phyloP scores from a whole-genome alignment of 257 asterid species.

The Nicotiana knightiana region DNA sequence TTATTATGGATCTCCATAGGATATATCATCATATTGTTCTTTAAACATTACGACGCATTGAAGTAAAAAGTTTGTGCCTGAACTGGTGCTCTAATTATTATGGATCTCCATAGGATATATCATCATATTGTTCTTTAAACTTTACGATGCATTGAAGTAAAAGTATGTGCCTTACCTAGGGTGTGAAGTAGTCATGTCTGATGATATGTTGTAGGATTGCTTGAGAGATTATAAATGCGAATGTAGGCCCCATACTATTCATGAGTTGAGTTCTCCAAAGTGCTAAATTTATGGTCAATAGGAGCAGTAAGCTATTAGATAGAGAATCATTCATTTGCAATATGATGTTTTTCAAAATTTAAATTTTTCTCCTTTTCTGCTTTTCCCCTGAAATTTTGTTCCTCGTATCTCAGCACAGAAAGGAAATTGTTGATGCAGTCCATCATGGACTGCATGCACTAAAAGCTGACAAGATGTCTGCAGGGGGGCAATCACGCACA shows the following conservation, averaged over 20 bases:
- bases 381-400: neutral
- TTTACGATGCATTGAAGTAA: neutral
- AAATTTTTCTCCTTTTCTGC: neutral
- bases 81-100: neutral
- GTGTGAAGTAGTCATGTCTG: neutral
- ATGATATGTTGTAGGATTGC: neutral
- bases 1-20: neutral
- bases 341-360: neutral
- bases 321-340: neutral
- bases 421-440: conserved; percentile 75
- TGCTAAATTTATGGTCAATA: neutral
- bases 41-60: neutral
- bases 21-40: neutral
- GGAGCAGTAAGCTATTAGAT: neutral
- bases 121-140: neutral
- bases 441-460: conserved; percentile 66
- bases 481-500: conserved; percentile 51
- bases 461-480: conserved; percentile 72
- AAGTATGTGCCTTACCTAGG: neutral
- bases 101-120: neutral
- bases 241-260: neutral
- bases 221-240: neutral
- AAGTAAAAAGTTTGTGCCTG: neutral
- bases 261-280: neutral
- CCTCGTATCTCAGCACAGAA: conserved; percentile 63